Base-by-base conservation (phyloP, 2,329 filamentous ascomycete species). In the Talaromyces sp. region DNA sequence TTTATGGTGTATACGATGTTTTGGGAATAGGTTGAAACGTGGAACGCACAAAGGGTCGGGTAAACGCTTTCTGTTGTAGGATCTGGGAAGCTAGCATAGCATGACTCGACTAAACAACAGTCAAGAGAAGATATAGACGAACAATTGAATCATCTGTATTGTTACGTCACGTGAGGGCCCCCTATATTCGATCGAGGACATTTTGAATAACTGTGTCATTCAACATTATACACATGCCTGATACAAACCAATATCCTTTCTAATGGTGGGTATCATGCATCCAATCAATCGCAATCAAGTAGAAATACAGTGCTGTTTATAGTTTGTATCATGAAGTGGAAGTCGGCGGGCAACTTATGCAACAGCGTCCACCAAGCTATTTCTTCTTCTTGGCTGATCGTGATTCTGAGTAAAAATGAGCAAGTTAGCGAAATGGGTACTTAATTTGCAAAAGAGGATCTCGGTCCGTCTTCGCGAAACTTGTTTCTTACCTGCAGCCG, bases 401-500 rank as follows among this genome's bases (percentile, higher is more conserved):
- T 16, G 69, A 71, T 62, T 72, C 70, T 72, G 44, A 23, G 40
- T 21, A 9, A 48, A 23, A 23, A 35, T 18, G 14, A 35, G 28
- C 14, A 33, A 23, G 25, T 62, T 57, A 62, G 52, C 60, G 44
- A 25, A n/a, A 35, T 31, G 35, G 12, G 21, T 16, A 40, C 33
- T 25, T 46, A 23, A 58, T 28, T 21, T 46, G 42, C 37, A n/a
- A 50, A 16, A n/a, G 9, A n/a, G 16, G 37, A 28, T 21, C 35
- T 46, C 37, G 14, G 11, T 42, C 16, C 11, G 48, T 18, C 23
- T 31, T 23, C 23, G 14, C 2, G 16, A 16, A 31, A 23, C 28
- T 23, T 50, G 33, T 59, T 37, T 18, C 69, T 68, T 72, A 80
- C 78, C 77, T 67, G 74, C 77, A 33, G 74, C 74, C 23, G 82